Evolutionary conservation across 441 rosid species (phyloP).

Genomic region (Populus trichocarpa): DNA sequence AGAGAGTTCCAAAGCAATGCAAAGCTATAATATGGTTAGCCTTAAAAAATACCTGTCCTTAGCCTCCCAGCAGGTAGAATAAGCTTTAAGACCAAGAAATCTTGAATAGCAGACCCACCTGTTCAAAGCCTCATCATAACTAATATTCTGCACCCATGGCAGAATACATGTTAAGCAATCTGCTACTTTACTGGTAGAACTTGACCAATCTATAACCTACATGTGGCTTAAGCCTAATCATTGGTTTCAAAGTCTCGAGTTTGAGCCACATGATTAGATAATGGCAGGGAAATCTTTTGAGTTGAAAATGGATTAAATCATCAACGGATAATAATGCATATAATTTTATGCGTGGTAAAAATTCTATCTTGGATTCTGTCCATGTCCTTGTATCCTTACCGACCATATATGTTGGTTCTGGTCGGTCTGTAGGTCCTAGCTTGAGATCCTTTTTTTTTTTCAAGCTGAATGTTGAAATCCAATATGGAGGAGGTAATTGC

Average conservation of each 20-base stretch:
- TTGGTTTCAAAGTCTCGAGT: background rate
- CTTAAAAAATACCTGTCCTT: conserved; percentile 7
- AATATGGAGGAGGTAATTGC: background rate
- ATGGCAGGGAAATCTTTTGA: background rate
- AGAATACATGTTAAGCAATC: background rate
- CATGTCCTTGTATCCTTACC: background rate
- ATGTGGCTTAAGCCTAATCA: conserved; percentile 6
- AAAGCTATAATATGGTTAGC: conserved; percentile 19
- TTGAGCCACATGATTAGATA: background rate
- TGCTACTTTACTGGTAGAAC: background rate
- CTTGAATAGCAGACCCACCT: conserved; percentile 32
- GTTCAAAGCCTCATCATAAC: conserved; percentile 17
- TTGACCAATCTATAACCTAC: background rate
- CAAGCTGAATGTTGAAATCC: background rate
- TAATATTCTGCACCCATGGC: conserved; percentile 21
- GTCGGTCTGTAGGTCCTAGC: background rate
- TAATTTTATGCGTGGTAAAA: background rate
- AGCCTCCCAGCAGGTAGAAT: conserved; percentile 19
- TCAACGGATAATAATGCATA: no score
- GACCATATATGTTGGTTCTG: background rate
- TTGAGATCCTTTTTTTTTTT: background rate
- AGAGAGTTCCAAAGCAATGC: conserved; percentile 19
- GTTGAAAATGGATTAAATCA: conserved; percentile 8
- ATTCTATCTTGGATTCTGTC: conserved; percentile 17
- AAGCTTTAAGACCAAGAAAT: conserved; percentile 32